A percentile compares a stretch with the other conserved stretches of the same genome.
Evolutionary conservation across 108 stramenopile species (phyloP).

Genomic region (Nitzschia sp.): DNA sequence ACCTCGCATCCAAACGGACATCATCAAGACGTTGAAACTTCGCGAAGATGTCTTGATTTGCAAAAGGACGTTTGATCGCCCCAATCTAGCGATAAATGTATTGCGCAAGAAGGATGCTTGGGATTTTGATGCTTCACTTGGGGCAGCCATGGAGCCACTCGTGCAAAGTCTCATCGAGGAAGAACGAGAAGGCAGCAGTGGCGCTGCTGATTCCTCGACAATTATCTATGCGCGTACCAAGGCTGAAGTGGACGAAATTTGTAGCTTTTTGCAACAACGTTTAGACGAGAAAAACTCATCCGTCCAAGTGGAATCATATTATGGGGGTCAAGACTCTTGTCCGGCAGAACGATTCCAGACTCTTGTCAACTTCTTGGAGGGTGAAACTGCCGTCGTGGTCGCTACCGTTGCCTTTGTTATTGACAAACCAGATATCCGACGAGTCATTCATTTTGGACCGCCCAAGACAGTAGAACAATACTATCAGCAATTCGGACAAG

Average conservation of each 20-base stretch:
- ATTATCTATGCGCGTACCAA: conserved; percentile 83
- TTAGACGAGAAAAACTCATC: neutral
- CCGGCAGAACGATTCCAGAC: conserved; percentile 46
- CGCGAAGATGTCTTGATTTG: conserved; percentile 50
- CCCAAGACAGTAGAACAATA: conserved; percentile 94
- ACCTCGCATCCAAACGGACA: conserved; percentile 79
- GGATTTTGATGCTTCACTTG: conserved; percentile 43
- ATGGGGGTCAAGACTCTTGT: conserved; percentile 89
- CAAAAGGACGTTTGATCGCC: conserved; percentile 83
- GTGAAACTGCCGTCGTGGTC: conserved; percentile 78
- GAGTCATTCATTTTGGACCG: conserved; percentile 88
- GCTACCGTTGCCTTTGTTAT: conserved; percentile 98
- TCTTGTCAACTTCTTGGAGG: conserved; percentile 82
- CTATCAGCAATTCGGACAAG: conserved; percentile 93
- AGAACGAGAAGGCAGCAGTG: neutral
- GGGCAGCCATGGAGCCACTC: conserved; percentile 43
- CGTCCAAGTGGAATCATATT: conserved; percentile 52
- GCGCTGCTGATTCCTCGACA: conserved; percentile 29
- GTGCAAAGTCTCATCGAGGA: conserved; percentile 12
- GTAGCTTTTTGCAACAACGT: conserved; percentile 34
- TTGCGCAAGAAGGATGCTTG: conserved; percentile 47
- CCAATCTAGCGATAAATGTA: conserved; percentile 86
- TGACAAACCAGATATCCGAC: conserved; percentile 73
- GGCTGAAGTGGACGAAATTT: conserved; percentile 50
- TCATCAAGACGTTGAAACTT: conserved; percentile 64